Conservation (phyloP, 495 filamentous ascomycete species). For the Extremus antarcticus region DNA sequence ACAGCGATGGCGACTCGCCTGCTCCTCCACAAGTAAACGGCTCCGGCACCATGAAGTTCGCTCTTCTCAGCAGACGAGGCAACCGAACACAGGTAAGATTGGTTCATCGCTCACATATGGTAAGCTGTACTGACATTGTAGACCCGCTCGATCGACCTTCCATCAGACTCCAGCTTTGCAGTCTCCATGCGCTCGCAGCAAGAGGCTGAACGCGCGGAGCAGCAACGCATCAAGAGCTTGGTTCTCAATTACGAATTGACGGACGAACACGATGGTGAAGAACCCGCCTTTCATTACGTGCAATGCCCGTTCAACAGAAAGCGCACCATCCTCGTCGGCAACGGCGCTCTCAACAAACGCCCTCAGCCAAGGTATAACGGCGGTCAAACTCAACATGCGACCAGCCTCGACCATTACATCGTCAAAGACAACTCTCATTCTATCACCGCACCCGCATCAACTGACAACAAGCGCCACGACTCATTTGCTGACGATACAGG, state of each 20-base stretch:
- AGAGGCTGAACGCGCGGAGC: slow-evolving; percentile 87
- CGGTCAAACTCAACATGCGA: slow-evolving; percentile 18
- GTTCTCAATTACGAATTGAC: slow-evolving; percentile 92
- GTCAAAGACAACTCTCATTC: neutral
- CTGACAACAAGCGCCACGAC: neutral
- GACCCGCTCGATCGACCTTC: slow-evolving; percentile 89
- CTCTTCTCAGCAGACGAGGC: slow-evolving; percentile 87
- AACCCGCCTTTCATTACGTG: slow-evolving; percentile 33
- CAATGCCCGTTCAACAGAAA: slow-evolving; percentile 17
- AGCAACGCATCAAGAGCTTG: slow-evolving; percentile 93
- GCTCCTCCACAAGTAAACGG: slow-evolving; percentile 29
- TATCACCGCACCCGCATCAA: neutral
- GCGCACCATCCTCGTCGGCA: slow-evolving; percentile 27
- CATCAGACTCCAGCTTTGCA: slow-evolving; percentile 88
- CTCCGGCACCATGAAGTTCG: slow-evolving; percentile 76
- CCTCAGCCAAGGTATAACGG: neutral
- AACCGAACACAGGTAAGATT: slow-evolving; percentile 76
- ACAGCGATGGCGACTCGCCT: slow-evolving; percentile 35
- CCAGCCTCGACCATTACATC: neutral
- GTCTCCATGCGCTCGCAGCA: slow-evolving; percentile 92
- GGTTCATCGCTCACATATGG: neutral
- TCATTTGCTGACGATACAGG: slow-evolving; percentile 19
- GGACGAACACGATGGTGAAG: slow-evolving; percentile 65
- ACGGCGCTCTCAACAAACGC: slow-evolving; percentile 18
- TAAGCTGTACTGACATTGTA: slow-evolving; percentile 28